Base-by-base conservation (phyloP, 1,139 yeast species). In the Sugiyamaella castrensis region DNA sequence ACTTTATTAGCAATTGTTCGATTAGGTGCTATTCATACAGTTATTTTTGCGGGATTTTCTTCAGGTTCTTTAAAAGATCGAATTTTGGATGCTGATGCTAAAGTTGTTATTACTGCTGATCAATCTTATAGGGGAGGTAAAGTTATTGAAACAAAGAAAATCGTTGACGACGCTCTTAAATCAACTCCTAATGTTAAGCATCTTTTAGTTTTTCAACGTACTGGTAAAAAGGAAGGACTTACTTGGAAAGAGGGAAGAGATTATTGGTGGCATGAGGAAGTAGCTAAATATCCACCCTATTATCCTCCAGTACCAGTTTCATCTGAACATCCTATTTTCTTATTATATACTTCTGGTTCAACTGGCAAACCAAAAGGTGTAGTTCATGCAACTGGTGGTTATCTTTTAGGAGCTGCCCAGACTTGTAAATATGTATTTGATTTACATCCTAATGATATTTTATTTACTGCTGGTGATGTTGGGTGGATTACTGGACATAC, bases 401-500 rank as follows among this genome's bases (percentile, higher is more conserved):
- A 84, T 74, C 77, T 91, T 59, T 76, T 91, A 59, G 97, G 96
- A 59, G 97, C 98, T 41, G 92, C 96, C 47, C 72, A 89, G 71
- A 87, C 98, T 52, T 87, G 96, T 51, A 86, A 84, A 70, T 92
- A 89, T 70, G 87, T 89, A 49, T 91, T 91, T 67, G 98, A 92
- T 70, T 78, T 91, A 48, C 96, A 88, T 67, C 80, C 83, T 47
- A 84, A 85, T 62, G 98, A 91, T 70, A 79, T 85, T 47, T 91
- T 92, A 76, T 92, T 92, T 76, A 91, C 98, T 45, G 97, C 98
- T 47, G 98, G 98, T 69, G 98, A 91, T 70, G 96, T 91, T 48
- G 98, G 98, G 70, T 91, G 98, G 98, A 92, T 91, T 67, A 91
- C 98, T 33, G 98, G 98, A 62, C 98, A 91, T 71, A 84, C 97